phyloP scores from a whole-genome alignment of 768 basidiomycete genomes.

The Arthromyces matolae region DNA sequence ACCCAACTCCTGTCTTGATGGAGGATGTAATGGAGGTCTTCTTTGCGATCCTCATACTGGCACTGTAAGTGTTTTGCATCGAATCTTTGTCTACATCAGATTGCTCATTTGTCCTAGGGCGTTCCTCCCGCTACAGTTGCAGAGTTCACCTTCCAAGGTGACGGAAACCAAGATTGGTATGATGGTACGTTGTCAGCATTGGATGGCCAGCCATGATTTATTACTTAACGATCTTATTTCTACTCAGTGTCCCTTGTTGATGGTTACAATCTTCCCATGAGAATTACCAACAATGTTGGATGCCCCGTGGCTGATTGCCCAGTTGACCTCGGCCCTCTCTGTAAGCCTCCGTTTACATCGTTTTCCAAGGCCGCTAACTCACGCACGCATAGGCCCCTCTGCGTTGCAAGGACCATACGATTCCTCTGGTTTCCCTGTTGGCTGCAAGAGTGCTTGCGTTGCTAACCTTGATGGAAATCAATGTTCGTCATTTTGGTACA shows the following conservation, averaged over 20 bases:
- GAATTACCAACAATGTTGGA: slow-evolving; percentile 45
- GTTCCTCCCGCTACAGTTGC: slow-evolving; percentile 70
- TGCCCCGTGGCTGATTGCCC: slow-evolving; percentile 48
- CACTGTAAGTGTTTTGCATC: slow-evolving; percentile 43
- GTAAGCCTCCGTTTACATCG: slow-evolving; percentile 21
- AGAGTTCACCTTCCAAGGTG: slow-evolving; percentile 56
- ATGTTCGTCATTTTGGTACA: slow-evolving; percentile 11
- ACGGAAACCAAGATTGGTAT: slow-evolving; percentile 49
- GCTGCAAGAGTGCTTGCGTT: slow-evolving; percentile 50
- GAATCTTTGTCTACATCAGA: no score
- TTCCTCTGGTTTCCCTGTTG: slow-evolving; percentile 42
- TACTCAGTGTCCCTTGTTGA: slow-evolving; percentile 59
- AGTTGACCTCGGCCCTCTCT: slow-evolving; percentile 52
- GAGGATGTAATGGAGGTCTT: slow-evolving; percentile 70
- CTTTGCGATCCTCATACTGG: slow-evolving; percentile 49
- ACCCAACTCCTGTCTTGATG: slow-evolving; percentile 59
- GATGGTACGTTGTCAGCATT: slow-evolving; percentile 39
- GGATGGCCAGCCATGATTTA: not conserved
- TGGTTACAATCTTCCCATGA: slow-evolving; percentile 55
- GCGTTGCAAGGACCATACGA: slow-evolving; percentile 46
- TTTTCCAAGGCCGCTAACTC: not conserved
- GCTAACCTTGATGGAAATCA: slow-evolving; percentile 31
- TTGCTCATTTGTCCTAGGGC: no score
- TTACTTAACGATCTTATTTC: no score
- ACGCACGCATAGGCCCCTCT: slow-evolving; percentile 30